Evolutionary conservation across 148 eudicot species (phyloP), one percentile per base, ranked within the genome.

Genomic region (Drosera capensis): DNA sequence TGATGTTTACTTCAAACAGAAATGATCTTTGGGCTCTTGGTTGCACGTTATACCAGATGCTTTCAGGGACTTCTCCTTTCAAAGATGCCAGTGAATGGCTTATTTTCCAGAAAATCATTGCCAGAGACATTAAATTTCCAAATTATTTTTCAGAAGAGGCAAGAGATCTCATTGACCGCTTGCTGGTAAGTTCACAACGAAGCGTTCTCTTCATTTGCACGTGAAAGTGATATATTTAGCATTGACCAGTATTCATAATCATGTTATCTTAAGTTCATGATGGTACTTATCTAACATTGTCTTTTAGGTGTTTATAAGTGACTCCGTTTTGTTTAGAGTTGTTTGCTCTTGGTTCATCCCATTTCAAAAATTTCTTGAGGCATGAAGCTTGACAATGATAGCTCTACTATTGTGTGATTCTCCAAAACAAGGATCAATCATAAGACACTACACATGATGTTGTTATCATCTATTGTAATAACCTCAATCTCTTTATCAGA

Each of bases 31-130:
- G 99, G 99, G 99, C 99, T 36, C 94, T 90, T 52, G 99, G 99
- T 45, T 90, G 99, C 79, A 90, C 95, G 31, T 55, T 90, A 69
- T 90, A 80, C 65, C 95, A 90, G 74, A 90, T 90, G 99, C 85
- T 90, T 40, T 85, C 99, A 42, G 99, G 95, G 62, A 81, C 78
- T 47, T 90, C 99, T 53, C 99, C 99, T 25, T 90, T 90, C 50
- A 90, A 90, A 85, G 99, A 90, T 68, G 82, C 88, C 19, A 90
- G 95, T 48, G 99, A 90, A 58, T 90, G 99, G 99, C 84, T 90
- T 16, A 85, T 90, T 58, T 90, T 90, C 54, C 99, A 90, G 67
- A 73, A 80, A 67, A 90, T 90, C 48, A 74, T 81, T 49, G 94
- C 99, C 23, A 66, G 99, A 65, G 95, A 90, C 60, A 56, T 90